Percentiles rank a stretch among this genome's conserved stretches.
Evolutionary conservation across 129 eudicot genomes (phyloP).

Genomic region (Dittrichia graveolens): DNA sequence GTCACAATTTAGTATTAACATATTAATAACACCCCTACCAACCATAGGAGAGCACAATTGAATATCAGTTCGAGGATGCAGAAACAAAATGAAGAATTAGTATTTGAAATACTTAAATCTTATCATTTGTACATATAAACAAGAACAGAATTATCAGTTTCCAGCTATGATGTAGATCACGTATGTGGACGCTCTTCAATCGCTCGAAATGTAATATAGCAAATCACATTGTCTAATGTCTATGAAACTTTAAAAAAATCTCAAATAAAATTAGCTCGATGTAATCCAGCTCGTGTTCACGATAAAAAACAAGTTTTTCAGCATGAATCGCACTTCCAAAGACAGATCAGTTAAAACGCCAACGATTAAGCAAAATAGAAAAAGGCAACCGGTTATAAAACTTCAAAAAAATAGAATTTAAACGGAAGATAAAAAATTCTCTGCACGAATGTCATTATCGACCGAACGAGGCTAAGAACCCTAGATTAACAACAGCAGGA

Average conservation of each 20-base stretch:
- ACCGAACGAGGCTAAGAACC: constrained; percentile 1
- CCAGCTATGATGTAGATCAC: constrained; percentile 3
- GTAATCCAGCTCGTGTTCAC: neutral
- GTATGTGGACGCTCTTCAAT: constrained; percentile 15
- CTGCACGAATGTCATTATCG: constrained; percentile 2
- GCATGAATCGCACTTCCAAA: constrained; percentile 2
- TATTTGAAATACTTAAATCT: neutral
- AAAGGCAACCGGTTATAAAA: neutral
- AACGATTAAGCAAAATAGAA: constrained; percentile 8
- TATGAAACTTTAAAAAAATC: neutral
- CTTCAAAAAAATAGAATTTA: neutral
- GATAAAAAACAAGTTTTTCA: constrained; percentile 3
- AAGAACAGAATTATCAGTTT: neutral
- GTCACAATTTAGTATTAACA: neutral
- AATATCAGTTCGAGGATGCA: neutral
- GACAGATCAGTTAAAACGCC: neutral
- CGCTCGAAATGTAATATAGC: neutral
- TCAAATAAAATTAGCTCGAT: neutral
- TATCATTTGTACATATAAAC: neutral
- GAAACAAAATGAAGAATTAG: neutral
- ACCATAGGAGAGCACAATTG: constrained; percentile 7
- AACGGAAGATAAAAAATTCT: neutral
- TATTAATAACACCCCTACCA: neutral
- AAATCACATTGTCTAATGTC: neutral
- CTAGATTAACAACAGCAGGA: constrained; percentile 9